phyloP scores from a whole-genome alignment of 2,329 filamentous ascomycete genomes.

The Amesomyces nigricolor region DNA sequence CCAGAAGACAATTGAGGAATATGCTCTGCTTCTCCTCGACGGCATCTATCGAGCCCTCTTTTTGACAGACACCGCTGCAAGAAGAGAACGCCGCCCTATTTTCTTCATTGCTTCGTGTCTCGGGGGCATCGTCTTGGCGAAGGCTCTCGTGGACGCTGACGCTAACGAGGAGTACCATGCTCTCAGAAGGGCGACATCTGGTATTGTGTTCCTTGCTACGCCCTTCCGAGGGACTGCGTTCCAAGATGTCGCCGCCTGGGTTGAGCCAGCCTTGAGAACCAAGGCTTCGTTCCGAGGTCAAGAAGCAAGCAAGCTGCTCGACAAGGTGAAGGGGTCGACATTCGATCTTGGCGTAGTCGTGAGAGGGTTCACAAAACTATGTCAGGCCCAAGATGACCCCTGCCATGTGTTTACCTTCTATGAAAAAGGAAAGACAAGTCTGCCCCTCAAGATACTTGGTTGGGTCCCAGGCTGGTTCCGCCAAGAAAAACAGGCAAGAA shows the following conservation, averaged over 20 bases:
- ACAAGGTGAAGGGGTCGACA: slow-evolving; percentile 17
- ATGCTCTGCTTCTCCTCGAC: slow-evolving; percentile 24
- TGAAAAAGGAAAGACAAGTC: slow-evolving; percentile 22
- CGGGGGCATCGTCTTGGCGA: slow-evolving; percentile 30
- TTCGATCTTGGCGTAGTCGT: slow-evolving; percentile 23
- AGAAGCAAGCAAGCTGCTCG: slow-evolving; percentile 19
- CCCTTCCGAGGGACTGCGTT: slow-evolving; percentile 30
- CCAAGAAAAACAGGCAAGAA: slow-evolving; percentile 19
- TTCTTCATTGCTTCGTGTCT: slow-evolving; percentile 34
- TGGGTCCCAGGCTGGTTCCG: slow-evolving; percentile 14
- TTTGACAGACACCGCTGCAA: slow-evolving; percentile 1
- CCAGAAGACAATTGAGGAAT: slow-evolving; percentile 21
- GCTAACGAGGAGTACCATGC: not conserved
- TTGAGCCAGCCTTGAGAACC: slow-evolving; percentile 18
- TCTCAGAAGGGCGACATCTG: slow-evolving; percentile 19
- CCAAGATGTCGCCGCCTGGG: slow-evolving; percentile 24
- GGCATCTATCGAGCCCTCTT: slow-evolving; percentile 17
- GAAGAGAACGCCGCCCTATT: slow-evolving; percentile 20
- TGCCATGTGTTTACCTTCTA: slow-evolving; percentile 25
- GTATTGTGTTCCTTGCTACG: slow-evolving; percentile 29
- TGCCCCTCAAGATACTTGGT: slow-evolving; percentile 21
- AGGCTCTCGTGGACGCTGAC: slow-evolving; percentile 26
- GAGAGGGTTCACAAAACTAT: slow-evolving; percentile 20
- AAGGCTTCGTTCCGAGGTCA: slow-evolving; percentile 16
- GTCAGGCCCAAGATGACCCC: not conserved